Conservation (phyloP, 345 rosid species). For the Hibiscus trionum region DNA sequence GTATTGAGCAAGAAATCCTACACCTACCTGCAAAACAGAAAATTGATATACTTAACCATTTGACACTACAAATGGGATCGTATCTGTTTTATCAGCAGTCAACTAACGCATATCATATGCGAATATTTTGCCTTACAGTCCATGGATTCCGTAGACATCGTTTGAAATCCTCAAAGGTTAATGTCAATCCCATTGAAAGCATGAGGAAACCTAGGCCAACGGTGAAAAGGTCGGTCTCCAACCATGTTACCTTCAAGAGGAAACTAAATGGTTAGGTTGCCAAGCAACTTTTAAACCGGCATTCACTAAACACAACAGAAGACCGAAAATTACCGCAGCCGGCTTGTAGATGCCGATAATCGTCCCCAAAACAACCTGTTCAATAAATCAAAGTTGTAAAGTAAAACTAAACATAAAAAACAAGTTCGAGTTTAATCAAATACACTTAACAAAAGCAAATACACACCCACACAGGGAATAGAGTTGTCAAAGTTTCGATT, state of each 20-base stretch:
- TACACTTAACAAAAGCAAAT: constrained; percentile 3
- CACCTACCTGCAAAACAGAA: constrained; percentile 75
- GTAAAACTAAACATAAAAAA: background rate
- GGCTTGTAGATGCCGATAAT: constrained; percentile 87
- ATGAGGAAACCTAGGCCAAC: constrained; percentile 84
- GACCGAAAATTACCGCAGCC: constrained; percentile 47
- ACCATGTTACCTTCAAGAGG: constrained; percentile 74
- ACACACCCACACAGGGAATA: constrained; percentile 87
- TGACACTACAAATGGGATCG: background rate
- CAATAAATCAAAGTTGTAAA: background rate
- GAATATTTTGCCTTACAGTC: constrained; percentile 52
- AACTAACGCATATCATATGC: constrained; percentile 12
- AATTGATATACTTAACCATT: constrained; percentile 7
- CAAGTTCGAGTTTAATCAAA: background rate
- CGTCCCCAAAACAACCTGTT: constrained; percentile 84
- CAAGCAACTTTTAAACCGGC: constrained; percentile 7
- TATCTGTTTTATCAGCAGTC: background rate
- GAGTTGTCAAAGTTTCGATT: constrained; percentile 79
- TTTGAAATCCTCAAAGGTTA: constrained; percentile 87
- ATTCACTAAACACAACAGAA: background rate
- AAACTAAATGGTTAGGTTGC: constrained; percentile 4
- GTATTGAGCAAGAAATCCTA: constrained; percentile 89
- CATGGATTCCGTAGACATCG: constrained; percentile 88
- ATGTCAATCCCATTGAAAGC: constrained; percentile 97
- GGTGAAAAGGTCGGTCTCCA: constrained; percentile 86